phyloP scores from a whole-genome alignment of 2,329 filamentous ascomycete species.

The Ascochyta koolunga region DNA sequence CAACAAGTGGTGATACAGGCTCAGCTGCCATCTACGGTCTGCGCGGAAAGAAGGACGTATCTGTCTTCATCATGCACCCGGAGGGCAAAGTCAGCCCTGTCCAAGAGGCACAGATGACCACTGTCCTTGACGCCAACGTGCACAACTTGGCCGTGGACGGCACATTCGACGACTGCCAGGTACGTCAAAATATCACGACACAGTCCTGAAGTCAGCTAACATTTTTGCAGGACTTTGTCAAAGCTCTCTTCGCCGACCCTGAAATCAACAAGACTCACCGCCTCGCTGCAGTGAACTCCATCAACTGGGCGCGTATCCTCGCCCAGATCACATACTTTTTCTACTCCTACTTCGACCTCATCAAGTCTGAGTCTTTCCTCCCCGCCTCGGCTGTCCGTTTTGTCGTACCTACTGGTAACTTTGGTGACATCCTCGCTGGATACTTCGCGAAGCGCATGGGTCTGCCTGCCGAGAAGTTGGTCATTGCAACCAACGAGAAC shows the following conservation, averaged over 20 bases:
- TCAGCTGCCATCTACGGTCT: slow-evolving; percentile 96
- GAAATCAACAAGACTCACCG: slow-evolving; percentile 82
- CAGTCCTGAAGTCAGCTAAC: slow-evolving; percentile 24
- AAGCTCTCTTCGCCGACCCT: slow-evolving; percentile 85
- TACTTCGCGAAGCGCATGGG: slow-evolving; percentile 94
- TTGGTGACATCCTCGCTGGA: slow-evolving; percentile 90
- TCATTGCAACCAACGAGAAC: slow-evolving; percentile 96
- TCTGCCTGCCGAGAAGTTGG: slow-evolving; percentile 82
- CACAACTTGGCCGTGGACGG: slow-evolving; percentile 90
- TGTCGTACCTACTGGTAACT: slow-evolving; percentile 94
- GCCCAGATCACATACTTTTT: slow-evolving; percentile 99
- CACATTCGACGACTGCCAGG: slow-evolving; percentile 95
- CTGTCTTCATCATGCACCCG: slow-evolving; percentile 92
- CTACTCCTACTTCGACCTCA: slow-evolving; percentile 86
- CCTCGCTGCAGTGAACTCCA: slow-evolving; percentile 92
- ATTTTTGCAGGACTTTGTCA: slow-evolving; percentile 77
- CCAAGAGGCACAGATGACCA: slow-evolving; percentile 97
- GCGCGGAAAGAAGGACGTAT: slow-evolving; percentile 94
- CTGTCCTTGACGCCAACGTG: slow-evolving; percentile 86
- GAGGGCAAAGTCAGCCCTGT: slow-evolving; percentile 89
- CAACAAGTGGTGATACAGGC: slow-evolving; percentile 67
- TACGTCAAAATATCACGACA: slow-evolving; percentile 37
- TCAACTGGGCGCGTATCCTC: slow-evolving; percentile 94
- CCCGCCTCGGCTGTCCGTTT: slow-evolving; percentile 72
- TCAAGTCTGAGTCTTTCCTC: slow-evolving; percentile 64